Base-by-base conservation (phyloP, 2,329 filamentous ascomycete species). In the Amauroascus niger region DNA sequence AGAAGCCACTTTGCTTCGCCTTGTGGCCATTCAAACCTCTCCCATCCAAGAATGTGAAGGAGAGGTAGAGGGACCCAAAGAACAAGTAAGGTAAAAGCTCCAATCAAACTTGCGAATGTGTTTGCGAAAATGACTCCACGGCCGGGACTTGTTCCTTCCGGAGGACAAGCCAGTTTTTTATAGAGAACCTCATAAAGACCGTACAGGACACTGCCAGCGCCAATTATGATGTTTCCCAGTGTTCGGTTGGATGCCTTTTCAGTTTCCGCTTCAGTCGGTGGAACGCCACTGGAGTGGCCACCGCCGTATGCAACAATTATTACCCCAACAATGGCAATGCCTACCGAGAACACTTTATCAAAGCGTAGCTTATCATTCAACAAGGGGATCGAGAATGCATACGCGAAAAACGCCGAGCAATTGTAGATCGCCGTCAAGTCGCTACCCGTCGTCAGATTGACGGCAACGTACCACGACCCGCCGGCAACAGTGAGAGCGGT, bases 391-490 rank as follows among this genome's bases (percentile, higher is more conserved):
- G 87, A 94, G 67, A 98, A 98, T 11, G 88, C 91, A 67, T 98
- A 98, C 47, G 93, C 93, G 69, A 98, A 98, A 72, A 98, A 98
- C 55, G 93, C 91, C 51, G 88, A 95, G 76, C 93, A 98, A 73
- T 98, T 98, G 79, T 98, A 98, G 63, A 98, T 98, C 52, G 93
- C 93, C 0, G 93, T 98, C 62, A 98, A 73, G 69, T 98, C 93
- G 60, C 86, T 89, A 2, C 93, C 86, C 2, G 87, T 95, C 0
- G 93, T 98, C 76, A 95, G 73, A 70, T 88, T 87, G 55, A 98
- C 91, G 14, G 93, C 91, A 33, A 97, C 78, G 65, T 97, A 98
- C 93, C 93, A 98, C 63, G 86, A 91, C 50, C 90, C 81, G 24
- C 93, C 93, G 0, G 91, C 93, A 37, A 97, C 75, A 1, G 93